These are phyloP conservation scores for Globisporangium rhizosaccharum DNA, from an alignment of 352 stramenopile genomes.

Conservation along the genomic window DNA sequence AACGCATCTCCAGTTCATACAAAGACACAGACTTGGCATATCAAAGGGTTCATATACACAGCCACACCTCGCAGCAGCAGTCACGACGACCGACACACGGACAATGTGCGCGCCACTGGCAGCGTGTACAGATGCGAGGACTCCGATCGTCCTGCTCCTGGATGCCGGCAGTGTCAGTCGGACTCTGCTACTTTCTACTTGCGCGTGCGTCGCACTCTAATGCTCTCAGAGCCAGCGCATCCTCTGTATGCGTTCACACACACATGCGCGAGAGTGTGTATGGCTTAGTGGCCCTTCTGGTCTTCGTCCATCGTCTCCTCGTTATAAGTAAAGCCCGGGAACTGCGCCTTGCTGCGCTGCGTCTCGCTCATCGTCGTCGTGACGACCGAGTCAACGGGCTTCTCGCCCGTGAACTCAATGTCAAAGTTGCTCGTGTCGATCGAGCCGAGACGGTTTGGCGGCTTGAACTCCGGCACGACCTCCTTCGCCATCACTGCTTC, in stretches of 20 bases:
- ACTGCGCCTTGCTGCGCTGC: slow-evolving; percentile 88
- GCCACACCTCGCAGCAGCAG: no score
- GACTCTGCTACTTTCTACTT: not conserved
- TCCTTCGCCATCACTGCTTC: slow-evolving; percentile 86
- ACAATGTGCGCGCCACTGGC: no score
- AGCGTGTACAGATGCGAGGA: no score
- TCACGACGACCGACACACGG: no score
- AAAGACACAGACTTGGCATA: no score
- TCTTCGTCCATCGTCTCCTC: slow-evolving; percentile 84
- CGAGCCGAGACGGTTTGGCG: slow-evolving; percentile 80
- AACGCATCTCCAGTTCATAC: no score
- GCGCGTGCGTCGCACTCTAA: not conserved
- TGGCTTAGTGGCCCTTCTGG: slow-evolving; percentile 72
- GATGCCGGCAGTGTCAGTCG: no score
- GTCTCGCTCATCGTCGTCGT: slow-evolving; percentile 89
- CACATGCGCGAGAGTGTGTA: slow-evolving; percentile 1
- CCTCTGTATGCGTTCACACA: not conserved
- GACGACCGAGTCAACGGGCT: slow-evolving; percentile 87
- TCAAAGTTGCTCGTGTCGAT: slow-evolving; percentile 94
- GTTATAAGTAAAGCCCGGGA: slow-evolving; percentile 89
- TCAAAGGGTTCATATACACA: no score
- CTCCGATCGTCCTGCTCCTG: no score
- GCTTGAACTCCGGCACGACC: slow-evolving; percentile 89
- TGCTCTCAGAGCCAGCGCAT: no score
- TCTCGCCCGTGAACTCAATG: slow-evolving; percentile 91